Percentiles rank a stretch among this genome's conserved stretches.
phyloP scores from a whole-genome alignment of 495 filamentous ascomycete genomes.

The Aspergillus biplanus region DNA sequence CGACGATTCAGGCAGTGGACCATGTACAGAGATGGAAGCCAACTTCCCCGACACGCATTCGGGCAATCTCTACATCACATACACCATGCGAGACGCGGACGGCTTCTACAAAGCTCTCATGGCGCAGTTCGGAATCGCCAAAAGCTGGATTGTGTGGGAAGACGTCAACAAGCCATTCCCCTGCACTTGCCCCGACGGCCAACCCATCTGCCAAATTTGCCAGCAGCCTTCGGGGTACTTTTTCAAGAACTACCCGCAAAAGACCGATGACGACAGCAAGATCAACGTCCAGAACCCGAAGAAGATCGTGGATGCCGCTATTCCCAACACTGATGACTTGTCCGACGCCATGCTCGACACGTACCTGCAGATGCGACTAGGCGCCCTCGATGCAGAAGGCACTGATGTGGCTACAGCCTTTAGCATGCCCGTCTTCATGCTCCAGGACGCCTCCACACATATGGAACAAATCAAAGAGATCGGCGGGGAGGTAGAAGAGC shows the following conservation, averaged over 20 bases:
- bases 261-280: not conserved
- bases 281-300: conserved; percentile 3
- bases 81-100: conserved; percentile 1
- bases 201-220: not conserved
- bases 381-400: not conserved
- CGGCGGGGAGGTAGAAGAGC: not conserved
- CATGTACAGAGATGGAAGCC: not conserved
- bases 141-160: not conserved
- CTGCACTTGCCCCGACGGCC: not conserved
- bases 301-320: not conserved
- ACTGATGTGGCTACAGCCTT: not conserved
- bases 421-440: not conserved
- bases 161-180: not conserved
- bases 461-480: not conserved
- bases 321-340: not conserved
- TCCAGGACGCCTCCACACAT: not conserved
- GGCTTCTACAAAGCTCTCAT: not conserved
- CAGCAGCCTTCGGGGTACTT: not conserved
- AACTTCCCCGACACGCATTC: not conserved
- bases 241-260: not conserved
- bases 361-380: not conserved
- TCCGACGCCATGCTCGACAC: not conserved
- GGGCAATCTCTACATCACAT: not conserved
- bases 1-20: not conserved
- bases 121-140: not conserved